These are phyloP conservation scores for Beverwykella pulmonaria DNA, from an alignment of 495 filamentous ascomycete species.

Conservation along the genomic window DNA sequence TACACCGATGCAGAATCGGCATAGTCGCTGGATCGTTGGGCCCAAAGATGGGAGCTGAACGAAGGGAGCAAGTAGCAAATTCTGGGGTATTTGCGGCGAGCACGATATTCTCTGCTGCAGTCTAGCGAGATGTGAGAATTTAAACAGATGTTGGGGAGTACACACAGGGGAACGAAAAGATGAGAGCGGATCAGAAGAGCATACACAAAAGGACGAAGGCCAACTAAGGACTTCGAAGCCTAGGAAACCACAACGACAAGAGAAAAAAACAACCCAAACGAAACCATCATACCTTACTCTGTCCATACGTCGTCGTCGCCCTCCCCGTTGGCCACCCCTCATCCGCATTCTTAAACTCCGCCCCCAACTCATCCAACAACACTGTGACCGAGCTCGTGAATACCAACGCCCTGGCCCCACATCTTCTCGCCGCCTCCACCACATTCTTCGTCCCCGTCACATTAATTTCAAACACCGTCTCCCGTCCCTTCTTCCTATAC, in stretches of 20 bases:
- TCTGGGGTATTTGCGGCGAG: conserved; percentile 51
- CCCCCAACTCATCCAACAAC: conserved; percentile 57
- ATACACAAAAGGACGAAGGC: background rate
- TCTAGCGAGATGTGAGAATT: background rate
- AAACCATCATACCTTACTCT: conserved; percentile 55
- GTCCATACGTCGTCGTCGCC: conserved; percentile 59
- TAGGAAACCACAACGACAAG: background rate
- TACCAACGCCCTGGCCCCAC: conserved; percentile 48
- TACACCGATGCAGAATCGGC: conserved; percentile 59
- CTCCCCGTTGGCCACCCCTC: conserved; percentile 55
- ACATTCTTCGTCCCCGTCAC: conserved; percentile 52
- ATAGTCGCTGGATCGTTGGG: conserved; percentile 59
- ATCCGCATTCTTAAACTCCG: conserved; percentile 57
- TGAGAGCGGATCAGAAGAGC: background rate
- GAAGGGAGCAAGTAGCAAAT: conserved; percentile 58
- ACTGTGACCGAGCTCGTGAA: conserved; percentile 59
- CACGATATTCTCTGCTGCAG: conserved; percentile 57
- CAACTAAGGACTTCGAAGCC: background rate
- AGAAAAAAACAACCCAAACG: background rate
- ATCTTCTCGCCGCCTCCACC: conserved; percentile 42
- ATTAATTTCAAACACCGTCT: conserved; percentile 47
- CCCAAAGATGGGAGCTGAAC: conserved; percentile 61
- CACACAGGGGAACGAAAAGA: background rate
- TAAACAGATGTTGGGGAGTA: background rate
- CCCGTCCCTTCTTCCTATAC: conserved; percentile 37